Evolutionary conservation across 2,329 filamentous ascomycete genomes (phyloP).

Genomic region (Alternaria arbusti): DNA sequence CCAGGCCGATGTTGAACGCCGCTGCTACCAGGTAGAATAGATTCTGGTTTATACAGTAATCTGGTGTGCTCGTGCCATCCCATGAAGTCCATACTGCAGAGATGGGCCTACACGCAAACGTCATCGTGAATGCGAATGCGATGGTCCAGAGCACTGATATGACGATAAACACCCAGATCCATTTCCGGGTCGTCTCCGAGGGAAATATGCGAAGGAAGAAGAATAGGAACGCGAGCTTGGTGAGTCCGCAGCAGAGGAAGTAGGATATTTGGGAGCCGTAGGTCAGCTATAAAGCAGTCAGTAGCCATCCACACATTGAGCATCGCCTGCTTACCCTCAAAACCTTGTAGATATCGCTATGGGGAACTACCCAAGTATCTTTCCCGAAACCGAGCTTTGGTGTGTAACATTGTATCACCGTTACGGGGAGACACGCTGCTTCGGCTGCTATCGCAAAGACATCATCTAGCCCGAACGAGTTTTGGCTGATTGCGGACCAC

Average conservation of each 20-base stretch:
- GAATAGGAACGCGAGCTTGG: conserved; percentile 34
- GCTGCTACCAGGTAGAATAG: conserved; percentile 17
- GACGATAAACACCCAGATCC: conserved; percentile 16
- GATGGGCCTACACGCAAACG: conserved; percentile 29
- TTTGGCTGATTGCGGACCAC: background rate
- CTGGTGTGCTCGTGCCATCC: conserved; percentile 19
- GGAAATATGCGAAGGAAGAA: conserved; percentile 36
- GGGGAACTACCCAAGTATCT: conserved; percentile 58
- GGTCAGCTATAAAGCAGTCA: conserved; percentile 9
- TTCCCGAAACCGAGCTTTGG: conserved; percentile 50
- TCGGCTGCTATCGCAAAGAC: conserved; percentile 15
- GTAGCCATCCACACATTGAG: background rate
- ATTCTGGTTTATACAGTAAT: conserved; percentile 33
- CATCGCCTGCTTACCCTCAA: background rate
- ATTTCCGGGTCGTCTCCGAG: conserved; percentile 20
- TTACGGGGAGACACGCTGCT: conserved; percentile 15
- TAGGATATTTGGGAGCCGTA: conserved; percentile 37
- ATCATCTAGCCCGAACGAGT: conserved; percentile 17
- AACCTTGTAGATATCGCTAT: conserved; percentile 26
- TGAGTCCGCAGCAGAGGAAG: conserved; percentile 21
- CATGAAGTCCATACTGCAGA: conserved; percentile 29
- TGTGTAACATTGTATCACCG: conserved; percentile 16
- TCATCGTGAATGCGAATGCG: conserved; percentile 22
- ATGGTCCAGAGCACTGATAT: conserved; percentile 8
- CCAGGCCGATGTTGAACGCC: conserved; percentile 25